Evolutionary conservation across 768 basidiomycete species (phyloP), one percentile per base, ranked within the genome.

Genomic region (Trametes maxima): DNA sequence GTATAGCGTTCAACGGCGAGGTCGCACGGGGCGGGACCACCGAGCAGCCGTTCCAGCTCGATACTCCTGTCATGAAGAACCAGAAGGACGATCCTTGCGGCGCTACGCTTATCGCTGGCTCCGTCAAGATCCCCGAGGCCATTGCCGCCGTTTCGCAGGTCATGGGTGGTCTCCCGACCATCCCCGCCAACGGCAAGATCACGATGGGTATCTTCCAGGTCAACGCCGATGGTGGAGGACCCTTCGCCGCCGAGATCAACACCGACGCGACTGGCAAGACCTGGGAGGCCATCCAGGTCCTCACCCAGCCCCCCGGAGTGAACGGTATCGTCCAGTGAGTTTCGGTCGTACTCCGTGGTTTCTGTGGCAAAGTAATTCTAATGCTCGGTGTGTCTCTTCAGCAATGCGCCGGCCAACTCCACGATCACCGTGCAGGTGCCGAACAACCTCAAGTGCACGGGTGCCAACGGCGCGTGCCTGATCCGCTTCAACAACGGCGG

Each of bases 151-250:
- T 65, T 33, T 47, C 63, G 1, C 60, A 68, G 22, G 67, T 65
- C 7, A 56, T 61, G 45, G 69, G 65, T 47, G 55, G 63, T 25
- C 67, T 73, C 7, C 72, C 70, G 3, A 61, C 70, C 11, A 54
- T 69, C 54, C 54, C 64, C 50, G 63, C 67, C 21, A 57, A 67
- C 61, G 70, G 70, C 39, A 49, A 64, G 16, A 57, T 72, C 25
- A 67, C 53, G 43, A 54, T 73, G 57, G 64, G 54, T 17, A 43
- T 73, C n/a, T 69, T 69, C 57, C 72, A 73, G 59, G 70, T 73
- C 10, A 73, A 73, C 55, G 70, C 66, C 21, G 72, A 73, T 37
- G 72, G 72, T n/a, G 72, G 69, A 54, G 72, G 72, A 19, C 70
- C 69, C 5, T 72, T 67, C 64, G 65, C 68, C 24, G 69, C 67